Percentiles rank a stretch among this genome's conserved stretches.
These are phyloP conservation scores for Saccharomyces hybrid DNA, from an alignment of 1,139 yeast genomes.

Conservation along the genomic window DNA sequence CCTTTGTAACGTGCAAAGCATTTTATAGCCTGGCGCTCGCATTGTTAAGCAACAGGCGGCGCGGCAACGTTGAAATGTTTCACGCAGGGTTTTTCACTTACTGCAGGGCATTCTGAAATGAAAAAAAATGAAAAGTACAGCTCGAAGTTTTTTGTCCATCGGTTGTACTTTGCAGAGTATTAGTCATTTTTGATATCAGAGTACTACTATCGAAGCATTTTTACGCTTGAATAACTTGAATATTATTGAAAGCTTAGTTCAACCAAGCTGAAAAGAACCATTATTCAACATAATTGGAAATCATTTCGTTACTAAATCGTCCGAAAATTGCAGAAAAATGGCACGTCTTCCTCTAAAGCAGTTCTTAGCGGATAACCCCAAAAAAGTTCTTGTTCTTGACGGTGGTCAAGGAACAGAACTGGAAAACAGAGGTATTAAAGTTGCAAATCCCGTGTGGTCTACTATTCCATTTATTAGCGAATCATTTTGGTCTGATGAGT, in stretches of 20 bases:
- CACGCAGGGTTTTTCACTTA: not conserved
- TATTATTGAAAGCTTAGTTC: not conserved
- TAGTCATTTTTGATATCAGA: no score
- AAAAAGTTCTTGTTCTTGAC: conserved; percentile 31
- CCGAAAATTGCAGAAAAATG: not conserved
- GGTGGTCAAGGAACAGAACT: conserved; percentile 42
- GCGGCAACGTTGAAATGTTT: not conserved
- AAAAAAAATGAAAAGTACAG: not conserved
- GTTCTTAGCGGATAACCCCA: conserved; percentile 4
- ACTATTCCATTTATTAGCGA: conserved; percentile 36
- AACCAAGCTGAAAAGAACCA: not conserved
- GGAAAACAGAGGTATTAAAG: conserved; percentile 33
- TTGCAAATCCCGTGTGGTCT: conserved; percentile 33
- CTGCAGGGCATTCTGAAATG: not conserved
- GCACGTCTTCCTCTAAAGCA: not conserved
- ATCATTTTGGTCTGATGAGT: conserved; percentile 18
- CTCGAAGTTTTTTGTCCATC: not conserved
- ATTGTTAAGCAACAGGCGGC: no score
- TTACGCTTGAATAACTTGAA: not conserved
- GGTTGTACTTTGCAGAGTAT: not conserved
- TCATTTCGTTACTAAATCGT: not conserved
- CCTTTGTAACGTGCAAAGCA: no score
- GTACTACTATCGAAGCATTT: not conserved
- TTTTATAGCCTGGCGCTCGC: no score
- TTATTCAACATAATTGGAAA: not conserved